phyloP scores from a whole-genome alignment of 2,329 filamentous ascomycete species.

The Ophiostoma sp. region DNA sequence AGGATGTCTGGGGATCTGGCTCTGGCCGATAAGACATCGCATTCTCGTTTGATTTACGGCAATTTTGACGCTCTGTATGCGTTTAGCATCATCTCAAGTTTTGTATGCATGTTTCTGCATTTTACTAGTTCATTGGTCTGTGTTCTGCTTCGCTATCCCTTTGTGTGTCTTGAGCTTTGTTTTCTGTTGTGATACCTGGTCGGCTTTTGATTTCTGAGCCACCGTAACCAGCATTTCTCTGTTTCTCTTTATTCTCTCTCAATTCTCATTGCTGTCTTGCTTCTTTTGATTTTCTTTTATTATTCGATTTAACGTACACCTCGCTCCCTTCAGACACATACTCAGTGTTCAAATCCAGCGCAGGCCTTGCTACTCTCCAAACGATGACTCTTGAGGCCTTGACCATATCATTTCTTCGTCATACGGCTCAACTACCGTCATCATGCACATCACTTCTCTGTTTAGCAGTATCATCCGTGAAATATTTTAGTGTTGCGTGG shows the following conservation, averaged over 20 bases:
- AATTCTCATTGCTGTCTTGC: not conserved
- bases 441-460: not conserved
- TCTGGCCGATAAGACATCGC: not conserved
- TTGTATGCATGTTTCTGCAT: not conserved
- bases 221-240: slow-evolving; percentile 7
- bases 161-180: not conserved
- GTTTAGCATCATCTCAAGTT: not conserved
- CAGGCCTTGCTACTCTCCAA: too few species aligned
- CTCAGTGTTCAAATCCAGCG: too few species aligned
- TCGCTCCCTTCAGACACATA: too few species aligned
- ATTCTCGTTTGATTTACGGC: not conserved
- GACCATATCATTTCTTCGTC: not conserved
- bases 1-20: slow-evolving; percentile 27
- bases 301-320: not conserved
- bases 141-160: not conserved
- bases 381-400: too few species aligned
- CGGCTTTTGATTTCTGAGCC: not conserved
- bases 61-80: not conserved
- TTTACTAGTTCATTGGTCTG: not conserved
- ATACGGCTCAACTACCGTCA: not conserved
- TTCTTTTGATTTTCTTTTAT: too few species aligned
- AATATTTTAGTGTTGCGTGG: not conserved
- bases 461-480: not conserved
- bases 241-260: not conserved
- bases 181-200: slow-evolving; percentile 19